Evolutionary conservation across 306 rosid species (phyloP).

Genomic region (Oemleria cerasiformis): DNA sequence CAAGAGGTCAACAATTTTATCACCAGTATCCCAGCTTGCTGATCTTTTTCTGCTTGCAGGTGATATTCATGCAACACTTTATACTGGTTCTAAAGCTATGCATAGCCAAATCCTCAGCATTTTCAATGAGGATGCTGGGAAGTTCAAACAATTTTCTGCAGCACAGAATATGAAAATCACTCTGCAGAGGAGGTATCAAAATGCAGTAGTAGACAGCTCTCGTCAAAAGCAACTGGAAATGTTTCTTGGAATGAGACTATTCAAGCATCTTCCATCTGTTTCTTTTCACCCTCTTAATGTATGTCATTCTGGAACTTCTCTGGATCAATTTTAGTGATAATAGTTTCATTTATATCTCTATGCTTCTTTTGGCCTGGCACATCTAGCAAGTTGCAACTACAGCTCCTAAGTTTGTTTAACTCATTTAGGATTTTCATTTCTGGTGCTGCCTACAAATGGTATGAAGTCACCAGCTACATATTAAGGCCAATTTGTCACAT

Average conservation of each 20-base stretch:
- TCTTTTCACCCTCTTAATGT: slow-evolving; percentile 84
- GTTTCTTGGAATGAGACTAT: slow-evolving; percentile 94
- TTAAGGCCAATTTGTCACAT: neutral
- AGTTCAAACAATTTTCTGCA: slow-evolving; percentile 88
- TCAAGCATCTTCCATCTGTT: slow-evolving; percentile 97
- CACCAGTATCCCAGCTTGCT: slow-evolving; percentile 87
- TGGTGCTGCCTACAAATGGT: slow-evolving; percentile 2
- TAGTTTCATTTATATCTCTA: slow-evolving; percentile 4
- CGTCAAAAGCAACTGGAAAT: slow-evolving; percentile 96
- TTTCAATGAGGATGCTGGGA: slow-evolving; percentile 90
- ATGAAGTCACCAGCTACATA: slow-evolving; percentile 6
- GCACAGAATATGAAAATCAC: slow-evolving; percentile 97
- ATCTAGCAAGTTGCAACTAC: slow-evolving; percentile 19
- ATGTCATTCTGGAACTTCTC: slow-evolving; percentile 44
- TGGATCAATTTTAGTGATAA: slow-evolving; percentile 34
- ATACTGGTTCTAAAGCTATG: slow-evolving; percentile 98
- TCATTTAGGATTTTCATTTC: slow-evolving; percentile 6
- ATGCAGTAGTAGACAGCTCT: slow-evolving; percentile 92
- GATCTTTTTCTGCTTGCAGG: slow-evolving; percentile 97
- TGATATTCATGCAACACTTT: slow-evolving; percentile 96
- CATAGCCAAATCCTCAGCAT: slow-evolving; percentile 99
- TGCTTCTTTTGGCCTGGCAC: slow-evolving; percentile 13
- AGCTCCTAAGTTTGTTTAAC: neutral
- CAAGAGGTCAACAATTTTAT: slow-evolving; percentile 82
- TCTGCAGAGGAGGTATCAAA: slow-evolving; percentile 90